phyloP scores from a whole-genome alignment of 2,329 filamentous ascomycete genomes.

The Fusarium armeniacum region DNA sequence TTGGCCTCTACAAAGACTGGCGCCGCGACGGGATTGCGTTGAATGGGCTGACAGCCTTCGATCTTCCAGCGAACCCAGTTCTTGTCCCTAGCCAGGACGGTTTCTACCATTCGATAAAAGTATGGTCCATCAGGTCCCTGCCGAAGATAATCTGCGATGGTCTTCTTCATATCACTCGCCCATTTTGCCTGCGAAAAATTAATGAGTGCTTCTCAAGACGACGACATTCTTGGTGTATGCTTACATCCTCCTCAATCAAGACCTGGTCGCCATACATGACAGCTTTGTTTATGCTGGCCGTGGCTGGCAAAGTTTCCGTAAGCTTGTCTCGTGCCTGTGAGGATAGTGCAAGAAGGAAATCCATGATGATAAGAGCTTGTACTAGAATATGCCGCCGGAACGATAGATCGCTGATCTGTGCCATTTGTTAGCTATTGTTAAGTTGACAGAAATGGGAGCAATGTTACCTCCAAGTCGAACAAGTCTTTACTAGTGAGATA shows the following conservation, averaged over 20 bases:
- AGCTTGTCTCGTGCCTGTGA: constrained; percentile 82
- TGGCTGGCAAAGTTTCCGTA: constrained; percentile 63
- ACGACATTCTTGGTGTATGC: constrained; percentile 49
- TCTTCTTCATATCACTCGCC: constrained; percentile 81
- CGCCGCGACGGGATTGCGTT: constrained; percentile 78
- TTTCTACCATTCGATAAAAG: constrained; percentile 97
- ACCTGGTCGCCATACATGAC: constrained; percentile 82
- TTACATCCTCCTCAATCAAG: constrained; percentile 85
- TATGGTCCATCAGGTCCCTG: constrained; percentile 87
- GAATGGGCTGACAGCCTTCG: constrained; percentile 90
- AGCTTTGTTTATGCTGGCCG: constrained; percentile 81
- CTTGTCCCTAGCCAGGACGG: constrained; percentile 93
- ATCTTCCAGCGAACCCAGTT: constrained; percentile 99
- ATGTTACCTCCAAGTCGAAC: constrained; percentile 87
- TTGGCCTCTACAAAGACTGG: constrained; percentile 79
- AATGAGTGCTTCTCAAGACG: not conserved
- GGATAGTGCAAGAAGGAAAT: constrained; percentile 94
- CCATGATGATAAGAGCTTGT: constrained; percentile 92
- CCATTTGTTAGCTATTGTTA: constrained; percentile 43
- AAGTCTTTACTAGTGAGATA: constrained; percentile 98
- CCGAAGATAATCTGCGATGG: constrained; percentile 86
- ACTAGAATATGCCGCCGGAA: constrained; percentile 96
- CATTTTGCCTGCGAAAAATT: constrained; percentile 76
- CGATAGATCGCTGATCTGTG: constrained; percentile 87
- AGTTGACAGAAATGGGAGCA: no score